A percentile compares a stretch with the other conserved stretches of the same genome.
Conservation (phyloP, 345 rosid genomes). For the Melaleuca alternifolia region DNA sequence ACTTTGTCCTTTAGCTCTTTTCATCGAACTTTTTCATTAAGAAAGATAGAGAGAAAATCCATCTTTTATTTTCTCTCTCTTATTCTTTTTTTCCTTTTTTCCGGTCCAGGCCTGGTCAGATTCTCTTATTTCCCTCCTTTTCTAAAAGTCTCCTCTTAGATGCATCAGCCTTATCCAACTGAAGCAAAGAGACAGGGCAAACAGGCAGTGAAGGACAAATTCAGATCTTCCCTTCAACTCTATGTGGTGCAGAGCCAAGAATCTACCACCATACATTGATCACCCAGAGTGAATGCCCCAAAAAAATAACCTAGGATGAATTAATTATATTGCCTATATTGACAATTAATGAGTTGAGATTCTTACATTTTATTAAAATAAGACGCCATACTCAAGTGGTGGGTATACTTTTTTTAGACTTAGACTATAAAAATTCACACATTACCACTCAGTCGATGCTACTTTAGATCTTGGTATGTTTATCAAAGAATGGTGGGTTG, state of each 20-base stretch:
- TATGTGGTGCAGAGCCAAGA: not conserved
- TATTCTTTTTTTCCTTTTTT: not conserved
- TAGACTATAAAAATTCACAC: not conserved
- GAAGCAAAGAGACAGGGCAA: not conserved
- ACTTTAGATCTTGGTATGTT: not conserved
- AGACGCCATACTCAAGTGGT: not conserved
- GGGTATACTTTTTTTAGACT: not conserved
- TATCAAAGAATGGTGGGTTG: not conserved
- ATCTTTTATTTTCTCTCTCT: not conserved
- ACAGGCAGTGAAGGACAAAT: constrained; percentile 6
- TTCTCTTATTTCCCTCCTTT: not conserved
- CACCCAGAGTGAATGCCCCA: not conserved
- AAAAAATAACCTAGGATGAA: not conserved
- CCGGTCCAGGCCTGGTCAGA: not conserved
- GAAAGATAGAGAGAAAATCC: not conserved
- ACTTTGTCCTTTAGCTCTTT: constrained; percentile 23
- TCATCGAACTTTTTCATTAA: not conserved
- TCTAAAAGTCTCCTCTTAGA: not conserved
- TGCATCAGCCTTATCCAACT: not conserved
- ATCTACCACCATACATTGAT: not conserved
- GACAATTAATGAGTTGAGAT: not conserved
- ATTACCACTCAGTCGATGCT: not conserved
- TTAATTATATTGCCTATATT: not conserved
- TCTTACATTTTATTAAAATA: not conserved
- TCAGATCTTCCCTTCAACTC: constrained; percentile 21